Conservation (phyloP, 352 stramenopile genomes). For the Phytophthora pseudosyringae region DNA sequence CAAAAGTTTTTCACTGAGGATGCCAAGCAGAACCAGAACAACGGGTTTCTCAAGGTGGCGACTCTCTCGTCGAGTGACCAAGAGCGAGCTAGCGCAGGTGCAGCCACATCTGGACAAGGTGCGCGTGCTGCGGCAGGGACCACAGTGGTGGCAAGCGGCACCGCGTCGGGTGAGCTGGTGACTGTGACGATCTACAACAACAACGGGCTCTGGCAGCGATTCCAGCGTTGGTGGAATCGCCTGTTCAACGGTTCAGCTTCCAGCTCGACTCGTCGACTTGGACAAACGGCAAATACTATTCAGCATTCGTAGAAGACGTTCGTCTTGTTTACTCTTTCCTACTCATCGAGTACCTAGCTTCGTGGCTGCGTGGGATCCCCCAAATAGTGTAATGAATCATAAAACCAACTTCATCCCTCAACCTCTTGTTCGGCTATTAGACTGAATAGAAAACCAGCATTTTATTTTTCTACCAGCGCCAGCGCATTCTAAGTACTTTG, state of each 20-base stretch:
- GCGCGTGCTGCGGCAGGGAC: constrained; percentile 11
- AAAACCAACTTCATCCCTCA: background rate
- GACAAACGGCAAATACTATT: background rate
- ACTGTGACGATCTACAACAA: constrained; percentile 38
- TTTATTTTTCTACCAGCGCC: too few species aligned
- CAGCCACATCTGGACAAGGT: constrained; percentile 3
- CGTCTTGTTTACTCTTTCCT: background rate
- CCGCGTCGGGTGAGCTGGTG: constrained; percentile 5
- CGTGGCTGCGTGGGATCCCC: background rate
- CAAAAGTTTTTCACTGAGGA: constrained; percentile 22
- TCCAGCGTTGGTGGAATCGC: constrained; percentile 26
- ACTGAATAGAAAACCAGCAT: background rate
- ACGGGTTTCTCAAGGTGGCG: constrained; percentile 19
- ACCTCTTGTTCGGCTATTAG: background rate
- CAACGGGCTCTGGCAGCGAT: constrained; percentile 30
- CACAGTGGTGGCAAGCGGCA: constrained; percentile 16
- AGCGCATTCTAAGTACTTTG: too few species aligned
- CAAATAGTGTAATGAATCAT: background rate
- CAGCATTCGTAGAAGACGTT: background rate
- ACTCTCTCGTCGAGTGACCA: background rate
- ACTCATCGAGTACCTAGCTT: background rate
- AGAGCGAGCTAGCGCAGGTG: constrained; percentile 10
- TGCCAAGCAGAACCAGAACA: constrained; percentile 21
- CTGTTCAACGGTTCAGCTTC: constrained; percentile 13
- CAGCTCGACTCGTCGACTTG: constrained; percentile 5